These are phyloP conservation scores for Somion occarium DNA, from an alignment of 1,284 basidiomycete species.

Conservation along the genomic window DNA sequence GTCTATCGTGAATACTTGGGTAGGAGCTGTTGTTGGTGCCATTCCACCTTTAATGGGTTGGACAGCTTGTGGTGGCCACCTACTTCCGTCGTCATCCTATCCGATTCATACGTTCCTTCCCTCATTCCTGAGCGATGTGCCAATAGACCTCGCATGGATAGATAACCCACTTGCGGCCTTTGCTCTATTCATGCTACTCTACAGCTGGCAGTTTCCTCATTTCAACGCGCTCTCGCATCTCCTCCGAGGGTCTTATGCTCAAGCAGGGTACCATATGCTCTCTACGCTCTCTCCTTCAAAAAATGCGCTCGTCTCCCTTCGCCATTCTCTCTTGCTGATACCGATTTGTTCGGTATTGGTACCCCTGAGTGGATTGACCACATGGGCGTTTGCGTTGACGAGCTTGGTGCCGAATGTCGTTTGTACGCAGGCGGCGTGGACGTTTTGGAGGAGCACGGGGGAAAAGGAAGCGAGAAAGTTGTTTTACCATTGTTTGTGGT, in stretches of 20 bases:
- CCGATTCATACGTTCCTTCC: constrained; percentile 60
- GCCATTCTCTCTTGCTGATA: constrained; percentile 80
- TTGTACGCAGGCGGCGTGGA: constrained; percentile 66
- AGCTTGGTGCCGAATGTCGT: constrained; percentile 75
- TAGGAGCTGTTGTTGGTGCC: constrained; percentile 89
- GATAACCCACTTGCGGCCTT: constrained; percentile 77
- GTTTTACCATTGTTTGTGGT: constrained; percentile 88
- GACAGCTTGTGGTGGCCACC: constrained; percentile 86
- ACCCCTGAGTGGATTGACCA: constrained; percentile 85
- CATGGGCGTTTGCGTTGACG: constrained; percentile 82
- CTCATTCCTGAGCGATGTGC: constrained; percentile 32
- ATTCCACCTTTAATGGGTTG: constrained; percentile 98
- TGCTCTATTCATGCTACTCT: constrained; percentile 79
- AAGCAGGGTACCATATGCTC: constrained; percentile 94
- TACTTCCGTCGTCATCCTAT: constrained; percentile 61
- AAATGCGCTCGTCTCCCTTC: constrained; percentile 83
- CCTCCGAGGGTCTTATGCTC: constrained; percentile 85
- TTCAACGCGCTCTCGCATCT: constrained; percentile 94
- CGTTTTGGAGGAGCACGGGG: constrained; percentile 70
- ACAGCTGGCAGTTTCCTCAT: constrained; percentile 99
- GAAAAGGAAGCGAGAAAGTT: constrained; percentile 79
- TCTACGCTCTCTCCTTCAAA: constrained; percentile 75
- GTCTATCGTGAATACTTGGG: constrained; percentile 90
- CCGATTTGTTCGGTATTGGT: constrained; percentile 79
- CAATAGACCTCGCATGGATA: constrained; percentile 43